Base-by-base conservation (phyloP, 768 basidiomycete species). In the Pleurotus tuoliensis region DNA sequence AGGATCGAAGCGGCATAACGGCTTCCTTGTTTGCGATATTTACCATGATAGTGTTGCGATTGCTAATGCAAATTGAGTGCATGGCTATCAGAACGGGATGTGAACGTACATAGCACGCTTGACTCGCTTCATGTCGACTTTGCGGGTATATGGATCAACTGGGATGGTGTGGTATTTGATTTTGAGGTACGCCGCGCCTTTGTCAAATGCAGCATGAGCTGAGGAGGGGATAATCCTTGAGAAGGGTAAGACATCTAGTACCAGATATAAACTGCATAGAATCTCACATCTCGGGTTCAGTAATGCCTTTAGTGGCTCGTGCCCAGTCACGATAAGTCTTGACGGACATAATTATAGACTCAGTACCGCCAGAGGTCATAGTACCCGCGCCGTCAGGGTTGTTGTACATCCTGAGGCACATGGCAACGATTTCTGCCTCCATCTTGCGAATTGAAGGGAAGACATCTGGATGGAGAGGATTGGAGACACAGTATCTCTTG, bases 261-360 rank as follows among this genome's bases (percentile, higher is more conserved):
- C 39, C 16, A 16, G 22, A 46, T 53, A 48, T 6, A 37, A 18
- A 18, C 25, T 43, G 49, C 15, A 30, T 13, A 6, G 45, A 25
- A 15, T 71, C 85, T 34, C 59, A 93, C 95, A 98, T 94, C 69
- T 99, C 96, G 1, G 96, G 96, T 58, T 88, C 82, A 0, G 81
- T 92, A 62, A 98, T 92, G 6, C 93, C 92, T 68, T 94, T 95
- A 40, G 87, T 86, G 1, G 76, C 80, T 45, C 80, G 74, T 5
- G 92, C 96, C 92, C 95, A 97, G 61, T 98, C 94, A 12, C 94
- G 82, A 66, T 99, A 86, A 0, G 94, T 90, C 76, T 98, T 98
- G 61, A 93, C 80, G 2, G 94, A 86, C 94, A 98, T 94, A 48
- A 99, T 76, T 62, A 98, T 98, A 18, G 90, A 92, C 68, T 99